phyloP scores from a whole-genome alignment of 1,284 basidiomycete genomes.

The Schizophyllum commune region DNA sequence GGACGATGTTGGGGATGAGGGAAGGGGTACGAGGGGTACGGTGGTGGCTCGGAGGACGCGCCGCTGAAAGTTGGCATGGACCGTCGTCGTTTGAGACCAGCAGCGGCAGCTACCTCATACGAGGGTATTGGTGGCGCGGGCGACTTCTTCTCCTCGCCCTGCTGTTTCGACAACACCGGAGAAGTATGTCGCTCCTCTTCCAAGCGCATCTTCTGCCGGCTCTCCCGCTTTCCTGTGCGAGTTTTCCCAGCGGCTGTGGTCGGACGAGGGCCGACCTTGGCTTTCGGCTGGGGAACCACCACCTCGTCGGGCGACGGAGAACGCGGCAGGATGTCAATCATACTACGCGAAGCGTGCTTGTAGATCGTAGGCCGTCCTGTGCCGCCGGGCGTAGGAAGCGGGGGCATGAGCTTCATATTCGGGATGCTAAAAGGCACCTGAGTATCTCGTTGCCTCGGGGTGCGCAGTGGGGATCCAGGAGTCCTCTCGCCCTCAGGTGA shows the following conservation, averaged over 20 bases:
- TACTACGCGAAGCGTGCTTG: constrained; percentile 18
- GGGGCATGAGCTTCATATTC: constrained; percentile 6
- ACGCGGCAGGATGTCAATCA: constrained; percentile 21
- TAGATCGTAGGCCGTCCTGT: constrained; percentile 13
- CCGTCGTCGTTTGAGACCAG: constrained; percentile 7
- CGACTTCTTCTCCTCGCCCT: constrained; percentile 5
- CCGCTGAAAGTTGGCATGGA: constrained; percentile 10
- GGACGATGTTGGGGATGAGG: background rate
- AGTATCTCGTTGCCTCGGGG: background rate
- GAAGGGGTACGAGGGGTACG: constrained; percentile 12
- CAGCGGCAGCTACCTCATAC: background rate
- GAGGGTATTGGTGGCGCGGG: background rate
- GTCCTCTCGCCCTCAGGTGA: background rate
- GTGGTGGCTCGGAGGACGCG: constrained; percentile 8
- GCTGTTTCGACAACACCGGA: constrained; percentile 3
- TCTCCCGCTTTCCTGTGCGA: constrained; percentile 13
- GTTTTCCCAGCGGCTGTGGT: background rate
- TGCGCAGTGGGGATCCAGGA: background rate
- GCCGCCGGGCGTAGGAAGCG: constrained; percentile 1
- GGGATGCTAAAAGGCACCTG: background rate
- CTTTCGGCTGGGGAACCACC: background rate
- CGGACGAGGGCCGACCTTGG: too few species aligned
- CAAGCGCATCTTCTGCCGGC: constrained; percentile 10
- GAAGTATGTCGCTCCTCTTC: constrained; percentile 9
- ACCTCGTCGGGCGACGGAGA: constrained; percentile 6